Base-by-base conservation (phyloP, 345 rosid genomes). In the Linum lewisii region DNA sequence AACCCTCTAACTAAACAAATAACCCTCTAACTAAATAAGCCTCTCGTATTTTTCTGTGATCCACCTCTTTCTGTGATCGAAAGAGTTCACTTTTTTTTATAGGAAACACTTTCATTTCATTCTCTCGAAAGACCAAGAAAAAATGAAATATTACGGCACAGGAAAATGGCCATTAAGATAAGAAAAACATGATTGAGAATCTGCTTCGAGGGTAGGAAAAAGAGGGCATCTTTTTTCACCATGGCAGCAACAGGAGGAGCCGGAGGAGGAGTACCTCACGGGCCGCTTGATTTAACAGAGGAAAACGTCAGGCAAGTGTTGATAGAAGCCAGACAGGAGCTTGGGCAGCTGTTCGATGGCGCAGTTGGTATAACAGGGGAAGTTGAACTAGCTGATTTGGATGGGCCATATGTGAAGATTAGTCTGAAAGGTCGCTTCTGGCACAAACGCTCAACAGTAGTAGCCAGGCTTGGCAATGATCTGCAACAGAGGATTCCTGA, bases 401-500 rank as follows among this genome's bases (percentile, higher is more conserved):
- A 88, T 77, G 98, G 98, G 51, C 93, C 90, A 0, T 92, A 81
- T 68, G 98, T 88, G 70, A 88, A 70, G 81, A 86, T 92, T 61
- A 81, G 87, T 55, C 85, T 86, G 21, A 81, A 71, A 62, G 96
- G 98, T 44, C 77, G 93, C 69, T 84, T 92, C 77, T 88, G 98
- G 98, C 98, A 88, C 61, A 65, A 79, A 66, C 93, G 96, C 24
- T 74, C 98, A 14, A 76, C 66, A 24, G 82, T 92, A 70, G 60
- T 92, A 14, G 93, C 98, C 49, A 83, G 98, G 60, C 44, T 92
- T 38, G 95, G 87, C 19, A 92, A 92, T 74, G 86, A 84, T 71
- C 66, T 92, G 79, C 88, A 83, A 83, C 93, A 86, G 73, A 83
- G 95, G 61, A 92, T 92, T 70, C 96, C 98, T n/a, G 93, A 91